A percentile compares a stretch with the other conserved stretches of the same genome.
Conservation (phyloP, 495 filamentous ascomycete species). For the Aspergillus funiculosus region DNA sequence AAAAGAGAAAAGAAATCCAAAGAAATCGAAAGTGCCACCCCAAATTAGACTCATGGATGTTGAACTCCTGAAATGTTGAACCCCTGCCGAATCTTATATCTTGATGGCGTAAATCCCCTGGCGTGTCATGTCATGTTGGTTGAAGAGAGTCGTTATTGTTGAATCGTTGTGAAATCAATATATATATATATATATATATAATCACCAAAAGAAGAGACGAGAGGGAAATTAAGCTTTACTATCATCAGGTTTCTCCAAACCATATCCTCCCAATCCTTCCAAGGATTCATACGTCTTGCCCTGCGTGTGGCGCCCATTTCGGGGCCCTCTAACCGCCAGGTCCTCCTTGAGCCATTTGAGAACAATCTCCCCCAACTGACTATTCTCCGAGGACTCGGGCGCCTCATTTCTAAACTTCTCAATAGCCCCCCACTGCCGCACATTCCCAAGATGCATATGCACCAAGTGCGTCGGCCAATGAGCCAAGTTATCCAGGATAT, state of each 20-base stretch:
- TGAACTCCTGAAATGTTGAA: conserved; percentile 21
- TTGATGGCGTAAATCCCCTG: conserved; percentile 19
- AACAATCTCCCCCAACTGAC: conserved; percentile 75
- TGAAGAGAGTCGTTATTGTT: conserved; percentile 31
- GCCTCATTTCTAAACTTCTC: conserved; percentile 47
- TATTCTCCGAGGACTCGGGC: conserved; percentile 53
- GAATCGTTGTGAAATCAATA: conserved; percentile 22
- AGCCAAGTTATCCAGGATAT: conserved; percentile 89
- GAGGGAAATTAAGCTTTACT: conserved; percentile 1
- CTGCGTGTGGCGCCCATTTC: conserved; percentile 55
- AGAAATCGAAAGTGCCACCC: conserved; percentile 3
- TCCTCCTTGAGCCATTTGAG: conserved; percentile 82
- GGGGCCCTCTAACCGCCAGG: conserved; percentile 70
- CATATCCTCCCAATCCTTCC: conserved; percentile 76
- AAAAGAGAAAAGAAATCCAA: background rate
- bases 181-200: conserved; percentile 12
- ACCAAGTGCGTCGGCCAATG: conserved; percentile 93
- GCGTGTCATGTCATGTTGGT: conserved; percentile 27
- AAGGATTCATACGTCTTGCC: conserved; percentile 62
- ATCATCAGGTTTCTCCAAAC: conserved; percentile 51
- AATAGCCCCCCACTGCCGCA: conserved; percentile 76
- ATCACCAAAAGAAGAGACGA: conserved; percentile 9
- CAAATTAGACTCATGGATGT: conserved; percentile 25
- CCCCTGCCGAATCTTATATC: background rate
- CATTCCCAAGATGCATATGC: conserved; percentile 82